These are phyloP conservation scores for Detonula confervacea DNA, from an alignment of 352 stramenopile species.

Conservation along the genomic window DNA sequence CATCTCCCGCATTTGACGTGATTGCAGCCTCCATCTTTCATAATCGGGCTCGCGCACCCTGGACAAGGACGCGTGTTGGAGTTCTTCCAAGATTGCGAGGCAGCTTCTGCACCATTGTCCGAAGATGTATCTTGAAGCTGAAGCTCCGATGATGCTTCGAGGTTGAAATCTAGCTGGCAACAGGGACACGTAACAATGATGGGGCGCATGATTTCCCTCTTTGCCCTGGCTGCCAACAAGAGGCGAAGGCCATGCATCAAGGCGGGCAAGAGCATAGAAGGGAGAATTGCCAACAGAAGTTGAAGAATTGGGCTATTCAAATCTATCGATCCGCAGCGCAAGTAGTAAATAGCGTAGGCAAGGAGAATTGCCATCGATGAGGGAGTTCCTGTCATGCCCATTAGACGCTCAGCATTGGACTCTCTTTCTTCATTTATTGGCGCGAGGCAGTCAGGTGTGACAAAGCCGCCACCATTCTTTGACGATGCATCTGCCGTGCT, in stretches of 20 bases:
- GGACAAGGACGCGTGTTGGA: slow-evolving; percentile 77
- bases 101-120: slow-evolving; percentile 28
- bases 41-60: slow-evolving; percentile 62
- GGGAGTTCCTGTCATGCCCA: slow-evolving; percentile 26
- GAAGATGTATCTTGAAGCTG: slow-evolving; percentile 13
- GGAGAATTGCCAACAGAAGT: slow-evolving; percentile 48
- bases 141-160: slow-evolving; percentile 55
- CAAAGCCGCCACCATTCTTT: slow-evolving; percentile 62
- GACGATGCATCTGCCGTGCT: background rate
- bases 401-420: slow-evolving; percentile 47
- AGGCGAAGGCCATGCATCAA: slow-evolving; percentile 35
- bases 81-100: slow-evolving; percentile 72
- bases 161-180: slow-evolving; percentile 64
- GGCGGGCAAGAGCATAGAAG: slow-evolving; percentile 29
- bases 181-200: slow-evolving; percentile 72
- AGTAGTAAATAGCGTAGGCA: slow-evolving; percentile 39
- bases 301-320: slow-evolving; percentile 24
- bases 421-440: slow-evolving; percentile 63
- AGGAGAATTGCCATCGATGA: slow-evolving; percentile 28
- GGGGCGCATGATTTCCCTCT: slow-evolving; percentile 45
- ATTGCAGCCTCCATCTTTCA: slow-evolving; percentile 75
- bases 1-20: slow-evolving; percentile 69
- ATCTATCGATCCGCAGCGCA: slow-evolving; percentile 18
- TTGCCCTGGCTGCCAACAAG: slow-evolving; percentile 39
- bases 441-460: slow-evolving; percentile 67